Conservation (phyloP, 768 basidiomycete genomes). For the Russula olivacea region DNA sequence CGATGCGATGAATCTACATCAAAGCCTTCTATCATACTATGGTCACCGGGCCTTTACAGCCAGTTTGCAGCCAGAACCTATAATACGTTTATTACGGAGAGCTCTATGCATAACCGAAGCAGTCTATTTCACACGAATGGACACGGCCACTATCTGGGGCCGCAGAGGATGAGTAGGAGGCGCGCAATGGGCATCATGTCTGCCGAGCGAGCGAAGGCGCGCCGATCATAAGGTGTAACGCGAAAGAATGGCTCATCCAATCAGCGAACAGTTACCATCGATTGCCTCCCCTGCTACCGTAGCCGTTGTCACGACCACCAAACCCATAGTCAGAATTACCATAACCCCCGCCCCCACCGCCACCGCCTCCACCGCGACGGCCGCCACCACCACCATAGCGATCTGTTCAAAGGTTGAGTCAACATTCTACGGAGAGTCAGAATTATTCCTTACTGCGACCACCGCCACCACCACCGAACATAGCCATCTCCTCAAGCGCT, state of each 20-base stretch:
- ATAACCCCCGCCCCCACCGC: conserved; percentile 34
- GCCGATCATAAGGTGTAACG: neutral
- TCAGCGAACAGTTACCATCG: conserved; percentile 30
- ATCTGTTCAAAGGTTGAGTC: conserved; percentile 36
- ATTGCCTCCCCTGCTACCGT: conserved; percentile 31
- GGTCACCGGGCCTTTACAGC: neutral
- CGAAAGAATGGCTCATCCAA: neutral
- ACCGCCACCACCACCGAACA: conserved; percentile 78
- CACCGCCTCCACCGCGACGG: conserved; percentile 41
- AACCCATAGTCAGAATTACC: conserved; percentile 42
- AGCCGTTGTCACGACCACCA: conserved; percentile 39
- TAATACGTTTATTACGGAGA: conserved; percentile 15
- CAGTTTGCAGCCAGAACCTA: neutral
- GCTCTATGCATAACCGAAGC: conserved; percentile 16
- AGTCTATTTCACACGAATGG: conserved; percentile 17
- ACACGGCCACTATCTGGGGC: neutral
- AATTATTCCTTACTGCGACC: conserved; percentile 50
- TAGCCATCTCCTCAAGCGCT: conserved; percentile 89
- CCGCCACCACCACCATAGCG: conserved; percentile 52
- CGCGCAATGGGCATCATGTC: neutral
- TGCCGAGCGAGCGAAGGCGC: neutral
- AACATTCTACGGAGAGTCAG: neutral
- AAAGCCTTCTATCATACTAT: no score
- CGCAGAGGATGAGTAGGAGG: neutral
- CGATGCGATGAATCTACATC: no score